Conservation (phyloP, 2,329 filamentous ascomycete species). For the Lachnellula hyalina region DNA sequence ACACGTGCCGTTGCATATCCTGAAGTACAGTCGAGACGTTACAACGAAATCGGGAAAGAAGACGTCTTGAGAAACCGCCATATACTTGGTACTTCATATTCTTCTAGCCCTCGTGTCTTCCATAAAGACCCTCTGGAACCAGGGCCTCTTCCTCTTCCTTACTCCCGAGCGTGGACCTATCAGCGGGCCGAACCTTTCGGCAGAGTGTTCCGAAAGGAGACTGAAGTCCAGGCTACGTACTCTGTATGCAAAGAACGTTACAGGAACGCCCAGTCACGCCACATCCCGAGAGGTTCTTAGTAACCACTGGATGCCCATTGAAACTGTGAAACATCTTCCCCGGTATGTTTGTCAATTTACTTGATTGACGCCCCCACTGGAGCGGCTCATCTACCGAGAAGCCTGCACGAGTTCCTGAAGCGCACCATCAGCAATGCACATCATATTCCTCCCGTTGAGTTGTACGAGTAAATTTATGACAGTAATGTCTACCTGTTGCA, state of each 20-base stretch:
- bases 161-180: conserved; percentile 16
- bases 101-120: background rate
- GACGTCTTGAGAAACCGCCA: background rate
- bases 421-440: conserved; percentile 21
- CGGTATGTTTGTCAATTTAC: conserved; percentile 29
- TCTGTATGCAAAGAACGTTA: conserved; percentile 25
- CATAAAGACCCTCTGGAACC: conserved; percentile 5
- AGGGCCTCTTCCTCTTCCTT: conserved; percentile 8
- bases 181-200: conserved; percentile 27
- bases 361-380: conserved; percentile 12
- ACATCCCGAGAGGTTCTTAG: conserved; percentile 15
- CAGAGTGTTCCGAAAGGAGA: conserved; percentile 20
- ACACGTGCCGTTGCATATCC: conserved; percentile 21
- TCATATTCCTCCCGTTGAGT: conserved; percentile 16
- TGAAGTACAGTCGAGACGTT: conserved; percentile 18
- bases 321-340: conserved; percentile 16
- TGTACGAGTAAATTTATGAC: conserved; percentile 16
- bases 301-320: conserved; percentile 7
- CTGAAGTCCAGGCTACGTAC: conserved; percentile 16
- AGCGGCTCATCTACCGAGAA: conserved; percentile 27
- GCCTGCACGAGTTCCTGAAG: conserved; percentile 16
- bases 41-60: background rate
- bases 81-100: background rate
- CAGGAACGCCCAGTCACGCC: conserved; percentile 24
- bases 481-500: conserved; percentile 16